phyloP scores from a whole-genome alignment of 108 stramenopile genomes.

The Aureococcus anophagefferens region DNA sequence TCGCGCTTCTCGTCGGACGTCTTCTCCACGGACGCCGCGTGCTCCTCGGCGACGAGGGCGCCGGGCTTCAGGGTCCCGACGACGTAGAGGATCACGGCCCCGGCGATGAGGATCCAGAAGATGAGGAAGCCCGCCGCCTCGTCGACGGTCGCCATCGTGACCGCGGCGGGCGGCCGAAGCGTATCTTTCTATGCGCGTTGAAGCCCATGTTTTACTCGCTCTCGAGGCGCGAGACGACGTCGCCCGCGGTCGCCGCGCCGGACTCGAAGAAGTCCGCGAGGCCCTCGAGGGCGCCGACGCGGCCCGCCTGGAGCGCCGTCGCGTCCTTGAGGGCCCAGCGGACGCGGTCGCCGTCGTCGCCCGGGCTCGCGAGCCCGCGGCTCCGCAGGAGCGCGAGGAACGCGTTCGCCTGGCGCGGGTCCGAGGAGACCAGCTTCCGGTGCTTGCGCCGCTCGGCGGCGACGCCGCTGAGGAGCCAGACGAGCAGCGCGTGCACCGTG shows the following conservation, averaged over 20 bases:
- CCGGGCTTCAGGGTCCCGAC: too few relatives aligned
- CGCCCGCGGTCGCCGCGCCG: not conserved
- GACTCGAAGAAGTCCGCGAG: not conserved
- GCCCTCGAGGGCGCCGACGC: not conserved
- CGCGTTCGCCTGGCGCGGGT: conserved; percentile 31
- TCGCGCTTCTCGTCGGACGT: too few relatives aligned
- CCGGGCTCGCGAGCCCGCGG: not conserved
- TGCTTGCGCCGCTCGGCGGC: conserved; percentile 27
- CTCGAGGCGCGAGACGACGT: not conserved
- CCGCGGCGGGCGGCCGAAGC: too few relatives aligned
- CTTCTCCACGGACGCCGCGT: too few relatives aligned
- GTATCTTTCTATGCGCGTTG: too few relatives aligned
- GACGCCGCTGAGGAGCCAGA: conserved; percentile 34
- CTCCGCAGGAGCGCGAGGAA: conserved; percentile 24
- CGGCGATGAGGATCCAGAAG: too few relatives aligned
- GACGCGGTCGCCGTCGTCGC: not conserved
- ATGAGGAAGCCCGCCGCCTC: too few relatives aligned
- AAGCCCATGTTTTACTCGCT: too few relatives aligned
- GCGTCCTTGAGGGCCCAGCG: not conserved
- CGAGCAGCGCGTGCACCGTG: conserved; percentile 11
- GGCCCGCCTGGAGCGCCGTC: not conserved
- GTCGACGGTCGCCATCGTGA: too few relatives aligned
- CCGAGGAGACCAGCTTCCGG: conserved; percentile 32
- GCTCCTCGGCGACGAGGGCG: too few relatives aligned
- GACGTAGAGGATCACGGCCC: too few relatives aligned